phyloP scores from a whole-genome alignment of 1,284 basidiomycete species.

The Pseudozyma pruni region DNA sequence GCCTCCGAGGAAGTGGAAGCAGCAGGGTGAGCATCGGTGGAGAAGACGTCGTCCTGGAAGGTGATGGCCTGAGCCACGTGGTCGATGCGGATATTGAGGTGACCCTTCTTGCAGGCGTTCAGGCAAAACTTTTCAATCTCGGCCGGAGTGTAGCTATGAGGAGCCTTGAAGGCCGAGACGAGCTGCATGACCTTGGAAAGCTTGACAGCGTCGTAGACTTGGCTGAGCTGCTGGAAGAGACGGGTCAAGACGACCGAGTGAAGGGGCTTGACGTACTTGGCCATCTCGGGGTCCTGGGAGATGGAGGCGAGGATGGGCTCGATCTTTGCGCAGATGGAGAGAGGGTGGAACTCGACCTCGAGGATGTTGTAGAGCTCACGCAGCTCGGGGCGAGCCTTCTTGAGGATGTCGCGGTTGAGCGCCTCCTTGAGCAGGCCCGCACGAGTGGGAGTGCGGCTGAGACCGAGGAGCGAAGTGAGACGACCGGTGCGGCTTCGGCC shows the following conservation, averaged over 20 bases:
- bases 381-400: conserved; percentile 80
- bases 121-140: conserved; percentile 79
- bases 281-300: conserved; percentile 63
- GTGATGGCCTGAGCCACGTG: conserved; percentile 86
- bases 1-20: conserved; percentile 51
- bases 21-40: conserved; percentile 61
- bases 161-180: conserved; percentile 65
- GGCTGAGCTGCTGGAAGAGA: conserved; percentile 90
- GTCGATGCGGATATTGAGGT: conserved; percentile 88
- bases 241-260: conserved; percentile 92
- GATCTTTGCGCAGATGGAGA: conserved; percentile 84
- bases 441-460: conserved; percentile 86
- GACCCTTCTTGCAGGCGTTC: conserved; percentile 87
- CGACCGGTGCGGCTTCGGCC: conserved; percentile 75
- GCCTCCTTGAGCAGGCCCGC: conserved; percentile 76
- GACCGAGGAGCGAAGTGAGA: conserved; percentile 85
- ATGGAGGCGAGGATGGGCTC: conserved; percentile 79
- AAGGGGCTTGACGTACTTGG: conserved; percentile 83
- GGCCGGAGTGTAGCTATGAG: conserved; percentile 61
- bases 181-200: conserved; percentile 65
- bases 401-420: conserved; percentile 80
- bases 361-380: conserved; percentile 88
- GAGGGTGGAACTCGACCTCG: conserved; percentile 93
- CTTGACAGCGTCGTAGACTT: conserved; percentile 91
- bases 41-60: conserved; percentile 78